These are phyloP conservation scores for Ophiocordyceps robertsii DNA, from an alignment of 2,329 filamentous ascomycete genomes.

Conservation along the genomic window DNA sequence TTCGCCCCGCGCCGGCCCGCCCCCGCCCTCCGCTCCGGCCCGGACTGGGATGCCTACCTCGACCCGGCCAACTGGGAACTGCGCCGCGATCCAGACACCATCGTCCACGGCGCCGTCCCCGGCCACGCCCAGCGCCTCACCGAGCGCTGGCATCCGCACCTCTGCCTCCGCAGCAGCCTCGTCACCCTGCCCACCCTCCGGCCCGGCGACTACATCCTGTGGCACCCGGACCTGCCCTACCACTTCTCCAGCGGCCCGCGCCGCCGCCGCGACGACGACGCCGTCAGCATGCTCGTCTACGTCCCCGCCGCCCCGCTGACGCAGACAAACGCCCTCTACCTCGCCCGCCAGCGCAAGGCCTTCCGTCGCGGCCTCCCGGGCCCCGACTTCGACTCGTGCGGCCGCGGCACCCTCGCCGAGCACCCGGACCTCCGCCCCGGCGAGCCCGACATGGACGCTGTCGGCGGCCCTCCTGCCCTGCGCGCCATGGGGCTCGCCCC, in stretches of 20 bases:
- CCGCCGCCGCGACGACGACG: slow-evolving; percentile 2
- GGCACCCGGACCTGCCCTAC: slow-evolving; percentile 45
- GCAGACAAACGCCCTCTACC: slow-evolving; percentile 43
- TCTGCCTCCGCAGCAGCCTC: slow-evolving; percentile 37
- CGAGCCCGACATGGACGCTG: slow-evolving; percentile 36
- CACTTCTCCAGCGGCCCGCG: slow-evolving; percentile 31
- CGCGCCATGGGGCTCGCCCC: slow-evolving; percentile 45
- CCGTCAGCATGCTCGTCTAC: slow-evolving; percentile 38
- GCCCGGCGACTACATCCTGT: slow-evolving; percentile 44
- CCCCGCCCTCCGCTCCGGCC: slow-evolving; percentile 23
- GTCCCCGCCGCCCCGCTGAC: slow-evolving; percentile 41
- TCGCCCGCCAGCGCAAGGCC: slow-evolving; percentile 42
- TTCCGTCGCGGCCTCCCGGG: slow-evolving; percentile 39
- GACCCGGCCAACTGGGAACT: slow-evolving; percentile 30
- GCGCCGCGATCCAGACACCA: slow-evolving; percentile 35
- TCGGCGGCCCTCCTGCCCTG: slow-evolving; percentile 35
- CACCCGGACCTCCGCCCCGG: slow-evolving; percentile 33
- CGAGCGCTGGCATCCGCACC: slow-evolving; percentile 43
- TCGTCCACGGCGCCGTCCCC: slow-evolving; percentile 44
- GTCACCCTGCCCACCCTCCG: slow-evolving; percentile 41
- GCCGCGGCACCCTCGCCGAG: slow-evolving; percentile 32
- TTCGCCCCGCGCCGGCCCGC: slow-evolving; percentile 31
- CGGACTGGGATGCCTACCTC: slow-evolving; percentile 37
- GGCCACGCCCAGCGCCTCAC: slow-evolving; percentile 45
- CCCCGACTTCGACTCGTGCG: slow-evolving; percentile 42